phyloP scores from a whole-genome alignment of 352 stramenopile species.

The Peronospora farinosa region DNA sequence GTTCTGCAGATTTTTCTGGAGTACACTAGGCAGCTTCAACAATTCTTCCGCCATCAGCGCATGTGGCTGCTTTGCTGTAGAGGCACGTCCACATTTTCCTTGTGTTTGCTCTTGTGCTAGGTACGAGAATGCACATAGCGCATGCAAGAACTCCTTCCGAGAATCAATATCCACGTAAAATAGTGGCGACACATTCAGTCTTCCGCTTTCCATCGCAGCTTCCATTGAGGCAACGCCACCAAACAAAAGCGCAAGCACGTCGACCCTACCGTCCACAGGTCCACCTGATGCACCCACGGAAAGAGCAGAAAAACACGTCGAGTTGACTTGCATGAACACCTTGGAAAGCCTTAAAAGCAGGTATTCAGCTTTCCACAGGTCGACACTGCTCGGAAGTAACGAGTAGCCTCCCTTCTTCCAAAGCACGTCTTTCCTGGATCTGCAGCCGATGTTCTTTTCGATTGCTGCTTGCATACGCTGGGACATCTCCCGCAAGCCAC shows the following conservation, averaged over 20 bases:
- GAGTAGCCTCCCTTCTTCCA: slow-evolving; percentile 91
- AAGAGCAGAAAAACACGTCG: slow-evolving; percentile 27
- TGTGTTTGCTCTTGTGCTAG: slow-evolving; percentile 50
- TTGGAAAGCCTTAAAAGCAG: slow-evolving; percentile 58
- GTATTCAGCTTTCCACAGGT: slow-evolving; percentile 69
- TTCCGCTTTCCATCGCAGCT: slow-evolving; percentile 68
- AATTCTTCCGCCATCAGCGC: slow-evolving; percentile 60
- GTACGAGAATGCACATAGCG: slow-evolving; percentile 77
- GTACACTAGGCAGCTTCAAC: slow-evolving; percentile 48
- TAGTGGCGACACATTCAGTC: slow-evolving; percentile 64
- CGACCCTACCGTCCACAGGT: slow-evolving; percentile 38
- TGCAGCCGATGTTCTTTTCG: slow-evolving; percentile 57
- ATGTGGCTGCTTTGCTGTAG: slow-evolving; percentile 18
- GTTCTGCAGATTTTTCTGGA: slow-evolving; percentile 57
- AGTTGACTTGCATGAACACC: slow-evolving; percentile 48
- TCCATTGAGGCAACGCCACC: slow-evolving; percentile 69
- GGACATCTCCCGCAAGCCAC: slow-evolving; percentile 55
- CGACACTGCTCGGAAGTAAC: slow-evolving; percentile 49
- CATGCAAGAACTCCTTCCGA: slow-evolving; percentile 69
- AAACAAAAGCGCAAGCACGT: slow-evolving; percentile 72
- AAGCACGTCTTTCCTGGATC: slow-evolving; percentile 70
- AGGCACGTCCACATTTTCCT: slow-evolving; percentile 15
- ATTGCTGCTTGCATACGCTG: slow-evolving; percentile 72
- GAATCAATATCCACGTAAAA: slow-evolving; percentile 65
- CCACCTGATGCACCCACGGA: slow-evolving; percentile 9